A percentile compares a stretch with the other conserved stretches of the same genome.
phyloP scores from a whole-genome alignment of 129 eudicot genomes.

The Centrapalus pauciflorus region DNA sequence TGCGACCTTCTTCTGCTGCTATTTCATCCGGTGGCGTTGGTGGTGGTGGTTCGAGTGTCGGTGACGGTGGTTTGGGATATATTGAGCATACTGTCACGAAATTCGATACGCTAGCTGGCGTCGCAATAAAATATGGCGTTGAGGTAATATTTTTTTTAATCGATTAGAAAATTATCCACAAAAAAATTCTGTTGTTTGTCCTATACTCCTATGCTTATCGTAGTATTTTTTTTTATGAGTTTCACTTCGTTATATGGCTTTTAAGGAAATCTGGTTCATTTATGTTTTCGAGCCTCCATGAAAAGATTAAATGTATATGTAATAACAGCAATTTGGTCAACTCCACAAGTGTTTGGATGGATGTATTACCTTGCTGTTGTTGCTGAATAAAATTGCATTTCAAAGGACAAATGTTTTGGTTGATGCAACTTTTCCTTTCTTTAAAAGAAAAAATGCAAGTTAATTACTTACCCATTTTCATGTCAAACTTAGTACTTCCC shows the following conservation, averaged over 20 bases:
- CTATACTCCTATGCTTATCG: background rate
- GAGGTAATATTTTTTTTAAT: constrained; percentile 42
- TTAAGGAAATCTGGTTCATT: constrained; percentile 5
- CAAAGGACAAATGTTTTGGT: constrained; percentile 7
- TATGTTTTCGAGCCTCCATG: background rate
- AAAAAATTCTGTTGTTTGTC: background rate
- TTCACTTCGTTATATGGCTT: background rate
- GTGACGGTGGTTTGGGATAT: constrained; percentile 35
- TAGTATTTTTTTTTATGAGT: background rate
- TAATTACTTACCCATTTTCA: background rate
- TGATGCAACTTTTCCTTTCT: background rate
- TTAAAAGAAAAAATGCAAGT: background rate
- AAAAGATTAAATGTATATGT: background rate
- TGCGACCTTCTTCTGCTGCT: constrained; percentile 11
- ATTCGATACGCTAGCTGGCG: constrained; percentile 91
- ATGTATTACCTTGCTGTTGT: constrained; percentile 8
- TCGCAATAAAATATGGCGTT: constrained; percentile 93
- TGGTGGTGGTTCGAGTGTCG: constrained; percentile 23
- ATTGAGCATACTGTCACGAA: constrained; percentile 66
- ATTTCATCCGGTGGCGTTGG: constrained; percentile 14
- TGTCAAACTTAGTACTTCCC: background rate
- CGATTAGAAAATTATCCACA: background rate
- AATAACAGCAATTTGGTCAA: background rate
- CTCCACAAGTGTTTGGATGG: background rate
- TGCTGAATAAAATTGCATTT: background rate